These are phyloP conservation scores for Trichophyton simii DNA, from an alignment of 2,329 filamentous ascomycete genomes.

Conservation along the genomic window DNA sequence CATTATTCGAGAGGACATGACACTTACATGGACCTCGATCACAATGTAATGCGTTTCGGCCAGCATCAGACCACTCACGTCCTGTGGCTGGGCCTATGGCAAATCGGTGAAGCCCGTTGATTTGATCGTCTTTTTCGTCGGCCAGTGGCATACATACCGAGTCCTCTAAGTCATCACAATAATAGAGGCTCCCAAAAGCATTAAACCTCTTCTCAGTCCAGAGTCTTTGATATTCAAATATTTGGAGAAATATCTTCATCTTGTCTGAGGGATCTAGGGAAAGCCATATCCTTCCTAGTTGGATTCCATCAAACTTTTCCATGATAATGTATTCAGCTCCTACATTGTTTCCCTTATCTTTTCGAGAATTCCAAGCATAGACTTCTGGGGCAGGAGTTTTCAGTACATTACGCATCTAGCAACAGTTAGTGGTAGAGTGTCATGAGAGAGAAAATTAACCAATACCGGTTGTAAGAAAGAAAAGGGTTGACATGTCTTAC, in stretches of 20 bases:
- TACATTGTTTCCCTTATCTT: constrained; percentile 13
- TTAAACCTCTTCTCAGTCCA: constrained; percentile 23
- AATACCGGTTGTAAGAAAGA: background rate
- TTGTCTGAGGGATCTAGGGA: constrained; percentile 17
- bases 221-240: constrained; percentile 21
- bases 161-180: constrained; percentile 1
- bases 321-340: constrained; percentile 18
- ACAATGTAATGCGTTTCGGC: constrained; percentile 20
- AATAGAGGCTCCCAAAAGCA: constrained; percentile 21
- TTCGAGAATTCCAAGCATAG: constrained; percentile 8
- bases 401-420: constrained; percentile 3
- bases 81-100: constrained; percentile 27
- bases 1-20: too few relatives aligned
- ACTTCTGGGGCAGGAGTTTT: constrained; percentile 6
- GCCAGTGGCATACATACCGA: constrained; percentile 6
- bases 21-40: constrained; percentile 29
- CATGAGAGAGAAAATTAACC: background rate
- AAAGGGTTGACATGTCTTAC: background rate
- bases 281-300: constrained; percentile 20
- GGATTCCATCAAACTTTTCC: constrained; percentile 21
- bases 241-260: constrained; percentile 18
- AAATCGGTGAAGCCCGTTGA: constrained; percentile 15
- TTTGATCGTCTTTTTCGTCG: background rate
- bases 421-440: too few relatives aligned
- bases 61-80: constrained; percentile 23